These are phyloP conservation scores for Hibiscus mutabilis DNA, from an alignment of 345 rosid species.

Conservation along the genomic window DNA sequence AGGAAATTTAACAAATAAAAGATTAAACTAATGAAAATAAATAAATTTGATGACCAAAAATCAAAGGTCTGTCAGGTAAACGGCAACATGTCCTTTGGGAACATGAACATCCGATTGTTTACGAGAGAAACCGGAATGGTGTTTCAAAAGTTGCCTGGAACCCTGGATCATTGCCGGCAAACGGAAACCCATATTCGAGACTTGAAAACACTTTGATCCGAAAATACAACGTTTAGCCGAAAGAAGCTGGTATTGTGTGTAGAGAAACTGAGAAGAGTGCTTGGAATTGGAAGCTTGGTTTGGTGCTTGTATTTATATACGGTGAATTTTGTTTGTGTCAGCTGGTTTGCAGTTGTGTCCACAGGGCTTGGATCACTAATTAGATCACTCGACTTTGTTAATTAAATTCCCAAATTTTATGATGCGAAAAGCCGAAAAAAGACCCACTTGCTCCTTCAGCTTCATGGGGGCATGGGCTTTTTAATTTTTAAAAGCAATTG, in stretches of 20 bases:
- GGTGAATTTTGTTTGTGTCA: neutral
- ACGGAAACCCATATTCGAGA: constrained; percentile 9
- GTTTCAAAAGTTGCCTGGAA: constrained; percentile 11
- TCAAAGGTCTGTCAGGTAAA: too few relatives aligned
- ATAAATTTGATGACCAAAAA: too few relatives aligned
- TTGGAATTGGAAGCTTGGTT: constrained; percentile 5
- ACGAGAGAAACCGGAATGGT: neutral
- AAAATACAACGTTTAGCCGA: neutral
- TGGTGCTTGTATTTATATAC: neutral
- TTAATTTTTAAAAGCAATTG: too few relatives aligned
- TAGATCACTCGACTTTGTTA: neutral
- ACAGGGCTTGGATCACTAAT: neutral
- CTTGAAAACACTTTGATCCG: neutral
- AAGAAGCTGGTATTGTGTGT: neutral
- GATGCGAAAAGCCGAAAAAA: neutral
- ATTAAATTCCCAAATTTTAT: neutral
- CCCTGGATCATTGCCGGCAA: neutral
- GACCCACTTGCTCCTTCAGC: constrained; percentile 3
- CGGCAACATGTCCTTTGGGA: constrained; percentile 12
- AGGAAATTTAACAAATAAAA: too few relatives aligned
- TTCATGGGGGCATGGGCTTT: too few relatives aligned
- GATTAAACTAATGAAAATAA: too few relatives aligned
- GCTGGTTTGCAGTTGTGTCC: neutral
- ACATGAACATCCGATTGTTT: constrained; percentile 4
- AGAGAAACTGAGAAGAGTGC: neutral